A percentile compares a stretch with the other conserved stretches of the same genome.
Conservation (phyloP, 2,329 filamentous ascomycete species). For the Aspergillus candidus region DNA sequence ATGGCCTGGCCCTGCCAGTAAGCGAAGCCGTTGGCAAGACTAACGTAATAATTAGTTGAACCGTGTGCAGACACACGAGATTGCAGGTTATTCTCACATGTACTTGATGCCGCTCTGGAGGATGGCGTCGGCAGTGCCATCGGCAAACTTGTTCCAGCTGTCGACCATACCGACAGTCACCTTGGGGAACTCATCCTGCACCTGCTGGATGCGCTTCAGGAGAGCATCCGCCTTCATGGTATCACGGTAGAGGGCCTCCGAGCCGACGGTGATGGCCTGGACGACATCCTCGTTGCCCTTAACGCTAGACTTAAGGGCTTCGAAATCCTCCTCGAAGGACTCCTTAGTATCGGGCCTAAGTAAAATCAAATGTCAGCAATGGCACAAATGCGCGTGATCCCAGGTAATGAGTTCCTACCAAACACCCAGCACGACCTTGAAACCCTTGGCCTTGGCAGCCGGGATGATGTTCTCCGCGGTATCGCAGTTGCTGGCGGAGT, state of each 20-base stretch:
- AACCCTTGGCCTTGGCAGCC: slow-evolving; percentile 58
- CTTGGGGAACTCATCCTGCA: slow-evolving; percentile 51
- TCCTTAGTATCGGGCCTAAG: slow-evolving; percentile 56
- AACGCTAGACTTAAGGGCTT: slow-evolving; percentile 46
- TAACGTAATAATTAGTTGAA: slow-evolving; percentile 7
- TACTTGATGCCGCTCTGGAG: slow-evolving; percentile 56
- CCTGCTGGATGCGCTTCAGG: slow-evolving; percentile 55
- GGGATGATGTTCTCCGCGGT: slow-evolving; percentile 58
- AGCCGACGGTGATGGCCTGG: slow-evolving; percentile 64
- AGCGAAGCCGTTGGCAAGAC: slow-evolving; percentile 62
- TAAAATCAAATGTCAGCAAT: slow-evolving; percentile 1
- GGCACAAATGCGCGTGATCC: neutral
- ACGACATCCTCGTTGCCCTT: slow-evolving; percentile 51
- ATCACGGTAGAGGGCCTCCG: slow-evolving; percentile 63
- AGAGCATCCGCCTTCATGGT: slow-evolving; percentile 59
- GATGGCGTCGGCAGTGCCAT: slow-evolving; percentile 61
- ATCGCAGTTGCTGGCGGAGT: slow-evolving; percentile 62
- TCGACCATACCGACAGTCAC: slow-evolving; percentile 63
- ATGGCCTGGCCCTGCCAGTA: slow-evolving; percentile 64
- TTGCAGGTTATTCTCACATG: slow-evolving; percentile 36
- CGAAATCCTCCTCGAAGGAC: slow-evolving; percentile 56
- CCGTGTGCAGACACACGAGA: neutral
- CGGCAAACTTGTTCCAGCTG: slow-evolving; percentile 66
- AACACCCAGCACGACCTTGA: slow-evolving; percentile 64
- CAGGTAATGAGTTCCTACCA: slow-evolving; percentile 45